These are phyloP conservation scores for Curvularia sp. DNA, from an alignment of 2,329 filamentous ascomycete species.

Conservation along the genomic window DNA sequence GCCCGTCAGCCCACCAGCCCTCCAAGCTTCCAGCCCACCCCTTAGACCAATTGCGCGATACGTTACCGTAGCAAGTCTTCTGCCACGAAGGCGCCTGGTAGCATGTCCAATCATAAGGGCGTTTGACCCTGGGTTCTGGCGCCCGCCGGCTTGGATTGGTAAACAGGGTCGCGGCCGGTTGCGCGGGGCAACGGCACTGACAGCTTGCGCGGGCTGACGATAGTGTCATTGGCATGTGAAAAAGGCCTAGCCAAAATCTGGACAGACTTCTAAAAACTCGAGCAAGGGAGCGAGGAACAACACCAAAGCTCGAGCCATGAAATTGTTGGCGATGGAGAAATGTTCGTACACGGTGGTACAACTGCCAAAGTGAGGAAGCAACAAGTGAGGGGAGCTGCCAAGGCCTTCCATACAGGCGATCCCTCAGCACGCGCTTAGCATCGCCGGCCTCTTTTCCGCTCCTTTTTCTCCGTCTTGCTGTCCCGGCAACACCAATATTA, in stretches of 20 bases:
- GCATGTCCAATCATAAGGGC: slow-evolving; percentile 20
- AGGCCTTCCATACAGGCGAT: not conserved
- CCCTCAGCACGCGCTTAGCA: not conserved
- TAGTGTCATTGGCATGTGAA: slow-evolving; percentile 8
- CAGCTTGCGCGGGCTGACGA: not conserved
- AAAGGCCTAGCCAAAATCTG: not conserved
- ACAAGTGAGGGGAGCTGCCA: slow-evolving; percentile 5
- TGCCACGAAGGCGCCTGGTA: slow-evolving; percentile 20
- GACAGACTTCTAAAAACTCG: not conserved
- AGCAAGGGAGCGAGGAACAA: not conserved
- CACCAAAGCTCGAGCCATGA: not conserved
- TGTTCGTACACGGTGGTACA: no score
- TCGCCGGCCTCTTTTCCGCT: not conserved
- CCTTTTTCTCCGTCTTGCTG: not conserved
- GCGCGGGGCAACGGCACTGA: slow-evolving; percentile 13
- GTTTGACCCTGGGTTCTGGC: not conserved
- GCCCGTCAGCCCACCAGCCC: slow-evolving; percentile 21
- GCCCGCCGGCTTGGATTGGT: slow-evolving; percentile 3
- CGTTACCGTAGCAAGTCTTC: slow-evolving; percentile 20
- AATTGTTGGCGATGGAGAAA: not conserved
- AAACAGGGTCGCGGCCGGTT: slow-evolving; percentile 15
- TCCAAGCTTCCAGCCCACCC: not conserved
- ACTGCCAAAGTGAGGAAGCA: not conserved
- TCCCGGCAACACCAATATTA: not conserved
- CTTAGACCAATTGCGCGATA: slow-evolving; percentile 29